Evolutionary conservation across 345 rosid genomes (phyloP).

Genomic region (Rhodamnia argentea): DNA sequence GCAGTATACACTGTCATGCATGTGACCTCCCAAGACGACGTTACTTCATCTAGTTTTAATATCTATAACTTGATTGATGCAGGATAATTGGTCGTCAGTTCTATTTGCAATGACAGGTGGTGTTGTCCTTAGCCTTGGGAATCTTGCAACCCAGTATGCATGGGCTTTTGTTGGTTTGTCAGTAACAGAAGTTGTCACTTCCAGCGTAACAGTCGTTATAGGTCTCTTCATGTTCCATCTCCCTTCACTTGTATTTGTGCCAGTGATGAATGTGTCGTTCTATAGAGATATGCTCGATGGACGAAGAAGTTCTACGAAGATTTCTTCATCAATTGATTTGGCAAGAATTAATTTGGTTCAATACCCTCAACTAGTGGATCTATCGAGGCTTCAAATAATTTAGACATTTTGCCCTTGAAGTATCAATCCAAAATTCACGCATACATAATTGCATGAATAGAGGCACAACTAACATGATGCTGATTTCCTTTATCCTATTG

Average conservation of each 20-base stretch:
- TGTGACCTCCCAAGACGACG: background rate
- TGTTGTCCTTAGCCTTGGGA: slow-evolving; percentile 62
- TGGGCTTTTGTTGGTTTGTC: slow-evolving; percentile 82
- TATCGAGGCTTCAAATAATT: background rate
- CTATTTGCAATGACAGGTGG: slow-evolving; percentile 81
- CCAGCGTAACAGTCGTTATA: slow-evolving; percentile 72
- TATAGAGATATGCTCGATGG: background rate
- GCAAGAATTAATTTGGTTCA: background rate
- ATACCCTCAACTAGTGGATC: background rate
- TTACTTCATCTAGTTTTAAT: background rate
- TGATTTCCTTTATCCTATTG: background rate
- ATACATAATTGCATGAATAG: background rate
- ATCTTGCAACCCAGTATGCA: slow-evolving; percentile 64
- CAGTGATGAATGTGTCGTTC: background rate
- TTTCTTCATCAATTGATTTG: background rate
- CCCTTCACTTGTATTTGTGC: background rate
- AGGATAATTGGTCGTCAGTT: slow-evolving; percentile 66
- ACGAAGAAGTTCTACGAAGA: background rate
- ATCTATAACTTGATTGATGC: slow-evolving; percentile 2
- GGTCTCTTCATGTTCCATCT: slow-evolving; percentile 18
- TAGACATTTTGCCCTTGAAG: background rate
- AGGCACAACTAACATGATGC: background rate
- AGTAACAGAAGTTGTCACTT: slow-evolving; percentile 63
- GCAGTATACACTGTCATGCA: background rate
- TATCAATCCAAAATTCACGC: background rate